Evolutionary conservation across 768 basidiomycete genomes (phyloP).

Genomic region (Lentinula guzmanii): DNA sequence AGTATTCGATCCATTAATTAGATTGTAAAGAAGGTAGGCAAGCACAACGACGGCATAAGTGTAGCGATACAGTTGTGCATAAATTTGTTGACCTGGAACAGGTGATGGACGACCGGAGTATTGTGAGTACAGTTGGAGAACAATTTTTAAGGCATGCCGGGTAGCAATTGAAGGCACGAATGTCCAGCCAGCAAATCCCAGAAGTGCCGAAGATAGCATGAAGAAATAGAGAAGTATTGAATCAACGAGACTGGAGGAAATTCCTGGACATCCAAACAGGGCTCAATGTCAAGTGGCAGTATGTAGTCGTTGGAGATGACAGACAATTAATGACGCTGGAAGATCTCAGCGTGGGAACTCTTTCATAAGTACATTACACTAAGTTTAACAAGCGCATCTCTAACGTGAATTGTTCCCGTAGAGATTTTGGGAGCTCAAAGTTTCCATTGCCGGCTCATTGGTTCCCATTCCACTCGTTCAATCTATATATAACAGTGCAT

Average conservation of each 20-base stretch:
- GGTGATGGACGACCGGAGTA: conserved; percentile 30
- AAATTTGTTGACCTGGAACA: conserved; percentile 33
- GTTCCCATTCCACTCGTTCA: conserved; percentile 66
- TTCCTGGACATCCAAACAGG: not conserved
- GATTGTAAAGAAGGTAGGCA: conserved; percentile 60
- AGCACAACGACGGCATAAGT: conserved; percentile 60
- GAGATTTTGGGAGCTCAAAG: not conserved
- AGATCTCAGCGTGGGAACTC: too few relatives aligned
- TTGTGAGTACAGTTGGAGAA: conserved; percentile 31
- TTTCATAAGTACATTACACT: too few relatives aligned
- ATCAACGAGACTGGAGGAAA: not conserved
- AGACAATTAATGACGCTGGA: too few relatives aligned
- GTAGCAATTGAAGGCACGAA: conserved; percentile 61
- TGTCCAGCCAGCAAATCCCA: conserved; percentile 58
- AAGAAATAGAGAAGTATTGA: not conserved
- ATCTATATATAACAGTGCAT: conserved; percentile 29
- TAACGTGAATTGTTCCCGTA: not conserved
- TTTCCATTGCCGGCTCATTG: conserved; percentile 16
- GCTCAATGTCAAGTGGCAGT: too few relatives aligned
- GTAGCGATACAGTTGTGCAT: conserved; percentile 55
- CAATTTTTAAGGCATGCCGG: conserved; percentile 38
- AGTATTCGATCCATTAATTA: conserved; percentile 49
- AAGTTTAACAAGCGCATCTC: not conserved
- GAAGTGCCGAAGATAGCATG: conserved; percentile 11
- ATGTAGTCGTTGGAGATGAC: too few relatives aligned